Percentiles rank a stretch among this genome's conserved stretches.
These are phyloP conservation scores for Phytopythium boreale DNA, from an alignment of 352 stramenopile genomes.

Conservation along the genomic window DNA sequence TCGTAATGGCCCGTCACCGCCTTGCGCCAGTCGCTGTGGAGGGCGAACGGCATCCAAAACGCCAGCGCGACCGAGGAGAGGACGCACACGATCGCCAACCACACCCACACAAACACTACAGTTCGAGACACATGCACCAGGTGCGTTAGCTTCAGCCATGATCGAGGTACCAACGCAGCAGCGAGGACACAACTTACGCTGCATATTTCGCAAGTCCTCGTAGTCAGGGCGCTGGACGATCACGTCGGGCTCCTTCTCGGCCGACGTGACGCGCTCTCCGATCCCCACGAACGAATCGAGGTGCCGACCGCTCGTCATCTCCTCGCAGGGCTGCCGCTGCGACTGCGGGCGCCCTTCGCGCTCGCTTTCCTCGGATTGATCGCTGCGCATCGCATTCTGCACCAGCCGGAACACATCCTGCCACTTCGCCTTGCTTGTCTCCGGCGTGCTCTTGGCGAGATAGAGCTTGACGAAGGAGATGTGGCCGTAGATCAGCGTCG, in stretches of 20 bases:
- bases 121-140: neutral
- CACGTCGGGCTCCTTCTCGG: neutral
- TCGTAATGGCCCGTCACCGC: neutral
- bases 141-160: no score
- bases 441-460: neutral
- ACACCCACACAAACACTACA: no score
- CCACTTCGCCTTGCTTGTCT: neutral
- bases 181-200: neutral
- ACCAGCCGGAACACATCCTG: neutral
- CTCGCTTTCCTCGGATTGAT: neutral
- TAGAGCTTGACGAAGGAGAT: neutral
- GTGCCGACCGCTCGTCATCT: neutral
- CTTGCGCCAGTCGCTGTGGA: neutral
- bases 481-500: neutral
- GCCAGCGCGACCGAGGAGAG: neutral
- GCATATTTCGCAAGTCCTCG: neutral
- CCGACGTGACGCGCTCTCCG: neutral
- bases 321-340: neutral
- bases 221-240: neutral
- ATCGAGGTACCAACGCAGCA: no score
- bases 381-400: neutral
- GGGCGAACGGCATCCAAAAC: neutral
- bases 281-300: neutral
- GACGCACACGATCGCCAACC: neutral
- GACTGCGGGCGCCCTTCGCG: neutral